Conservation (phyloP, 345 rosid genomes). For the Cardiospermum halicacabum region DNA sequence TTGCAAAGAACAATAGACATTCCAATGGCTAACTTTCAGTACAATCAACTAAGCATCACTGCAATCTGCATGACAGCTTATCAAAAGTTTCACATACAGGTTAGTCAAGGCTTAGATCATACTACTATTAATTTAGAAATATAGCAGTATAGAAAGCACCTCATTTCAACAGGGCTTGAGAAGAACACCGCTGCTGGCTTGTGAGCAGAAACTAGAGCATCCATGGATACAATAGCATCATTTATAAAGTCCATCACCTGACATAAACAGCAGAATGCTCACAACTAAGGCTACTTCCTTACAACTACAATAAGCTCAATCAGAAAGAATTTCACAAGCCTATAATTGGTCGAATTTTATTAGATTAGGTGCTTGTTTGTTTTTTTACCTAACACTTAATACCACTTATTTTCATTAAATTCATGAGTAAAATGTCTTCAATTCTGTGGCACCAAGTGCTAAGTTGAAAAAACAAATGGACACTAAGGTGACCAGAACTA, state of each 20-base stretch:
- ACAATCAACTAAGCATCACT: not conserved
- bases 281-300: slow-evolving; percentile 6
- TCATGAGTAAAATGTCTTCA: too few species aligned
- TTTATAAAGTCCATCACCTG: slow-evolving; percentile 98
- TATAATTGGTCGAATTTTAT: not conserved
- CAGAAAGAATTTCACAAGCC: not conserved
- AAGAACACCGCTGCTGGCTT: slow-evolving; percentile 64
- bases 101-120: not conserved
- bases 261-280: not conserved
- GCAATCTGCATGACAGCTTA: not conserved
- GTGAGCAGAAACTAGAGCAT: slow-evolving; percentile 65
- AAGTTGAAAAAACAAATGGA: too few species aligned
- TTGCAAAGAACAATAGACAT: not conserved
- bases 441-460: too few species aligned
- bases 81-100: not conserved
- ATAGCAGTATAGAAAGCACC: slow-evolving; percentile 38
- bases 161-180: slow-evolving; percentile 63
- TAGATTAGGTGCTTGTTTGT: too few species aligned
- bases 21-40: not conserved
- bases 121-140: slow-evolving; percentile 9
- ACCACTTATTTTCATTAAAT: too few species aligned
- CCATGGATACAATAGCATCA: slow-evolving; percentile 90
- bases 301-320: not conserved
- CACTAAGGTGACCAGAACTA: too few species aligned
- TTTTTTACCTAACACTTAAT: too few species aligned